Evolutionary conservation across 2,329 filamentous ascomycete genomes (phyloP), one percentile per base, ranked within the genome.

Genomic region (Botrytis fragariae): DNA sequence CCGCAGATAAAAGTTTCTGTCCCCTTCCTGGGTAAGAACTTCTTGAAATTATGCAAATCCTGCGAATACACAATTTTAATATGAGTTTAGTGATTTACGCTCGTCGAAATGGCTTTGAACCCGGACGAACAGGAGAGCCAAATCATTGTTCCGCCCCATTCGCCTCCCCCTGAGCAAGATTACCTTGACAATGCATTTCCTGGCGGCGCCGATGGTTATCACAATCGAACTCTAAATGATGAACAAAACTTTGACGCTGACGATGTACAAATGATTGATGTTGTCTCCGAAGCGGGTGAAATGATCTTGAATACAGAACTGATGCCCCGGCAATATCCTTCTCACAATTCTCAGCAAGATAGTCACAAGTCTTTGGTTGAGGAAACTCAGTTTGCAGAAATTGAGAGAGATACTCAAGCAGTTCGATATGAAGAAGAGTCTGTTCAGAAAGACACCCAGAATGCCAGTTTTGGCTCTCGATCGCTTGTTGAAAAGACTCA

Each of bases 401-500:
- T 70, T 29, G 71, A 71, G 20, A 42, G 7, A 22, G 70, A 75
- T n/a, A n/a, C 61, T 10, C 74, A 73, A 60, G 67, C 74, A 57
- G 9, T 42, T 18, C 25, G 6, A n/a, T 1, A 32, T 42, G 48
- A 57, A 32, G 35, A 68, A 16, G 25, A 68, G 1, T 57, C 35
- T 42, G 4, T 42, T 42, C 48, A 68, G 6, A 68, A 32, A 6
- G 48, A 42, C 6, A 29, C 18, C 5, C 48, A 68, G 18, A 32
- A 68, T 25, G 6, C 5, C 16, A 42, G 18, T 68, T 42, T 57
- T 32, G 76, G 69, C 65, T 61, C 72, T 48, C 35, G 18, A 65
- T 76, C 76, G 29, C 10, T 74, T 3, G 48, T 77, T 25, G 75
- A 63, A 39, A 77, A 79, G 16, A 75, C 77, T 32, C 79, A 80